phyloP scores from a whole-genome alignment of 2,329 filamentous ascomycete species.

The Lachnellula hyalina region DNA sequence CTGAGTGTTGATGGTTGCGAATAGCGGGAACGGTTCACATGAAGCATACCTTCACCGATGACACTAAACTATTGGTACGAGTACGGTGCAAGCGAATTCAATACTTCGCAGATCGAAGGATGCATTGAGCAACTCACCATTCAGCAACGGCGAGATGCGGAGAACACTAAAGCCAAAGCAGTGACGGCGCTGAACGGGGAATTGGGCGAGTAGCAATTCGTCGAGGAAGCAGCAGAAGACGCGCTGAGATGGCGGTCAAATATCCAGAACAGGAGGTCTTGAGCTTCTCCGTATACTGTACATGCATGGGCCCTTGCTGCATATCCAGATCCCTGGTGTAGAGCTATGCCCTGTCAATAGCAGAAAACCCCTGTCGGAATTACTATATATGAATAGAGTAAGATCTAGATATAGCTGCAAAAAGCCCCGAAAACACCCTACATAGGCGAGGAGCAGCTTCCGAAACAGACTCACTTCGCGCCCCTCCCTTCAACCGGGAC shows the following conservation, averaged over 20 bases:
- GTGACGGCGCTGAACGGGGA: background rate
- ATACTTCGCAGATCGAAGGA: background rate
- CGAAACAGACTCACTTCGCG: too few relatives aligned
- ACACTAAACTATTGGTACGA: background rate
- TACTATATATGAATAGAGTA: too few relatives aligned
- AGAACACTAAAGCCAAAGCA: too few relatives aligned
- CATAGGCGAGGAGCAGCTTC: too few relatives aligned
- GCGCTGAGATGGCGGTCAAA: constrained; percentile 5
- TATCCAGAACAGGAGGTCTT: background rate
- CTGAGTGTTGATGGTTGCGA: background rate
- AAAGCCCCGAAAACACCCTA: too few relatives aligned
- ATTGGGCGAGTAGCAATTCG: background rate
- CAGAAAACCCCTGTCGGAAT: background rate
- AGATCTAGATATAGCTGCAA: too few relatives aligned
- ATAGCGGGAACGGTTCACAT: background rate
- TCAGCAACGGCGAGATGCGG: background rate
- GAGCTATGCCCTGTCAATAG: constrained; percentile 1
- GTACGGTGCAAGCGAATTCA: background rate
- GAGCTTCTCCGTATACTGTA: background rate
- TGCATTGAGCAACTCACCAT: background rate
- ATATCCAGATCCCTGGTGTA: background rate
- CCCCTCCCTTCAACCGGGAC: too few relatives aligned
- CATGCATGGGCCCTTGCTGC: background rate
- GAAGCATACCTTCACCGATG: background rate
- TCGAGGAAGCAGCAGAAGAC: background rate